phyloP scores from a whole-genome alignment of 2,329 filamentous ascomycete genomes.

The Curvularia verruculosa region DNA sequence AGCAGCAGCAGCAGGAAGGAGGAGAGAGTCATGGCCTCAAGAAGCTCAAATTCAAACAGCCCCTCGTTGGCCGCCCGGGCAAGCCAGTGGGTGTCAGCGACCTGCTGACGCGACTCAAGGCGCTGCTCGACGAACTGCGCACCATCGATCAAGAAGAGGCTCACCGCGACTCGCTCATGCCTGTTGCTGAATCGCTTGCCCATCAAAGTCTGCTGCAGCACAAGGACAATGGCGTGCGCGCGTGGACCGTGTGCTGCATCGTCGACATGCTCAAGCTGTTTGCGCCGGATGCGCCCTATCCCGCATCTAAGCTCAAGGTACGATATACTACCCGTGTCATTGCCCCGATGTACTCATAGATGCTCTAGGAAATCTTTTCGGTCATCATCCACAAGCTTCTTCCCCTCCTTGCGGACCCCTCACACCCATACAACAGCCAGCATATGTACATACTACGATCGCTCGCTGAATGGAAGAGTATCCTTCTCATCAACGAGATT shows the following conservation, averaged over 20 bases:
- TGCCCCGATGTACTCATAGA: slow-evolving; percentile 13
- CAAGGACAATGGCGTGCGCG: slow-evolving; percentile 91
- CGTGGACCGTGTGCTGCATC: slow-evolving; percentile 85
- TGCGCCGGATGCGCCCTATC: slow-evolving; percentile 94
- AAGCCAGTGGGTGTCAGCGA: slow-evolving; percentile 85
- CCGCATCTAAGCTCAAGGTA: slow-evolving; percentile 87
- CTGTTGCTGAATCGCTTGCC: slow-evolving; percentile 84
- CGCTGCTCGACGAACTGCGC: slow-evolving; percentile 80
- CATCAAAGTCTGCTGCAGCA: slow-evolving; percentile 82
- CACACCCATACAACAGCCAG: slow-evolving; percentile 88
- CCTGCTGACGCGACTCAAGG: slow-evolving; percentile 79
- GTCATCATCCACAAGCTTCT: slow-evolving; percentile 84
- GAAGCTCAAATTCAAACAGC: slow-evolving; percentile 77
- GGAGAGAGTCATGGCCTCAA: slow-evolving; percentile 58
- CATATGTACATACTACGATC: slow-evolving; percentile 91
- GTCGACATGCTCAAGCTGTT: slow-evolving; percentile 93
- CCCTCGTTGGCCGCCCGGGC: slow-evolving; percentile 89
- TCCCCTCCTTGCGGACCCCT: slow-evolving; percentile 82
- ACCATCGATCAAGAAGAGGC: slow-evolving; percentile 87
- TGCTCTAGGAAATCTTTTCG: slow-evolving; percentile 83
- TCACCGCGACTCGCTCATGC: slow-evolving; percentile 79
- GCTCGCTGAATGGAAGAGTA: slow-evolving; percentile 90
- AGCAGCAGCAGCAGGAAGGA: slow-evolving; percentile 26
- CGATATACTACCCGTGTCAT: not conserved
- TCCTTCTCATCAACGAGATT: slow-evolving; percentile 87